A percentile compares a stretch with the other conserved stretches of the same genome.
These are phyloP conservation scores for Wickerhamomyces sp. DNA, from an alignment of 1,139 yeast genomes.

Conservation along the genomic window DNA sequence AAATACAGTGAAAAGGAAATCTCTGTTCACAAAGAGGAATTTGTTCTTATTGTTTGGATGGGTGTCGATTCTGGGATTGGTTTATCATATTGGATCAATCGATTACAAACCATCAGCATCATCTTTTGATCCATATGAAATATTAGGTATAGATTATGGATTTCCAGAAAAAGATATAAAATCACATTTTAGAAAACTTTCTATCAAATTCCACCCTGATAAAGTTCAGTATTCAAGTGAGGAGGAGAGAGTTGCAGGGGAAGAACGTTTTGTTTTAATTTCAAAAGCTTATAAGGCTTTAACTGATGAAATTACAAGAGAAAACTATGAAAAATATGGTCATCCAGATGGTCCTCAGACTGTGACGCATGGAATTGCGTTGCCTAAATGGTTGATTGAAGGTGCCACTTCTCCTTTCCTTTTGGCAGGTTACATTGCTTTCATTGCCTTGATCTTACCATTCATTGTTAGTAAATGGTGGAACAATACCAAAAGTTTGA, in stretches of 20 bases:
- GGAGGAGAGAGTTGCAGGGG: conserved; percentile 53
- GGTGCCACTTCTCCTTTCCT: conserved; percentile 70
- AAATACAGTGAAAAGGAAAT: conserved; percentile 26
- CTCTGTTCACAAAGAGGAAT: conserved; percentile 42
- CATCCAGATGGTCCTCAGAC: conserved; percentile 98
- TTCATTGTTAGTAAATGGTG: conserved; percentile 84
- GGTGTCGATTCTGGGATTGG: conserved; percentile 50
- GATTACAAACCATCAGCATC: conserved; percentile 38
- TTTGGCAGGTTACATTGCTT: conserved; percentile 57
- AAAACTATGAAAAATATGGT: conserved; percentile 82
- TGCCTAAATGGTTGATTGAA: conserved; percentile 88
- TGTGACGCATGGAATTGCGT: conserved; percentile 91
- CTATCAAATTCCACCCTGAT: conserved; percentile 91
- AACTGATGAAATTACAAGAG: conserved; percentile 82
- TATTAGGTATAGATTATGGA: conserved; percentile 66
- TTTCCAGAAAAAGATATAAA: conserved; percentile 78
- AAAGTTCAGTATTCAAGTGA: conserved; percentile 67
- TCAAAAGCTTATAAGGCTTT: conserved; percentile 92
- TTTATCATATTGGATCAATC: conserved; percentile 41
- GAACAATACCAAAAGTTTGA: conserved; percentile 74
- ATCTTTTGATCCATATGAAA: conserved; percentile 85
- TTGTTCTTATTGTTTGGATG: conserved; percentile 59
- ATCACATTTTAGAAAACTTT: conserved; percentile 77
- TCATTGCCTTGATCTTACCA: conserved; percentile 79
- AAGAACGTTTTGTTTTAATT: conserved; percentile 73